Base-by-base conservation (phyloP, 768 basidiomycete genomes). In the Boletus vinaceobasis region DNA sequence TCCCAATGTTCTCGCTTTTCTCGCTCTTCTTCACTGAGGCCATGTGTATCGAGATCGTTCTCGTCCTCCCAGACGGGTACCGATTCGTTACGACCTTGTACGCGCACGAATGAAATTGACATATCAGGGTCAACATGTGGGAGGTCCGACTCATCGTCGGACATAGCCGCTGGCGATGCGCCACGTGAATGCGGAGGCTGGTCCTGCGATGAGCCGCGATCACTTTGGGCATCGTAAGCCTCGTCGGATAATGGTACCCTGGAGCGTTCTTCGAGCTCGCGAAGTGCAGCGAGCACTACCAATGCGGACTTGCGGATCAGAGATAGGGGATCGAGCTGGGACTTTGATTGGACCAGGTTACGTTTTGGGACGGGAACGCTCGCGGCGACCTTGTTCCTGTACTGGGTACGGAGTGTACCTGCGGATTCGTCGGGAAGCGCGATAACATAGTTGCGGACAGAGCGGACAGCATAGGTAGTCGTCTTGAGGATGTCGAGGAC, bases 51-150 rank as follows among this genome's bases (percentile, higher is more conserved):
- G 37, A 68, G 61, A 33, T 71, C 80, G 14, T 82, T 77, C 48
- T 87, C 86, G 56, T 90, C 87, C 57, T 89, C 87, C 91, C 91
- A 93, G 1, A 93, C 88, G 0, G 88, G 87, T 8, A 93, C 77
- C 17, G 77, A 78, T 60, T 84, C 81, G 37, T 75, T 71, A 29
- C 80, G 76, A 7, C 88, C 88, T 54, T 85, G 80, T 14, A 89
- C 86, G 54, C 80, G 85, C 26, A 90, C 77, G 65, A 87, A 87
- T 1, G 86, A 82, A 53, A 89, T 77, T 5, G 85, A 81, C 51
- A 79, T 73, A 56, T 87, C 87, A 23, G 76, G 75, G 50, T 86
- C 86, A n/a, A 74, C 47, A 9, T 66, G 69, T 21, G 66, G 70
- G 7, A 61, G 65, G 43, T 67, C 66, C 46, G 59, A 46, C 33